phyloP scores from a whole-genome alignment of 805 yeast species.

The Candida takata region DNA sequence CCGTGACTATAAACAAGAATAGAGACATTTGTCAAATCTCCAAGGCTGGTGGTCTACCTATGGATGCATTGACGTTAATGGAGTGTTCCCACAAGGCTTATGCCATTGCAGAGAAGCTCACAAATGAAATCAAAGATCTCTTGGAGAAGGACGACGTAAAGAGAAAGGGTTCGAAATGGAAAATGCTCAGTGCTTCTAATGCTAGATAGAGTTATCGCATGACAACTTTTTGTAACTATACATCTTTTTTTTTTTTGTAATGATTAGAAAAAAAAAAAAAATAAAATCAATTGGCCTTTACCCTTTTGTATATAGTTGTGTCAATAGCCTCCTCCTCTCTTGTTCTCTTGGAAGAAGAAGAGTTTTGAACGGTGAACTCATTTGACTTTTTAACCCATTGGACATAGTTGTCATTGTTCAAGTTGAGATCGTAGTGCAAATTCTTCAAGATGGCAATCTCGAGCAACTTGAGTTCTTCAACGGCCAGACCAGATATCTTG shows the following conservation, averaged over 20 bases:
- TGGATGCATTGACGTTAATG: conserved; percentile 64
- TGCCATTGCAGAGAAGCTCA: conserved; percentile 51
- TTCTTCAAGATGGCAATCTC: conserved; percentile 48
- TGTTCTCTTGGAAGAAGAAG: background rate
- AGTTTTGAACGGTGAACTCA: background rate
- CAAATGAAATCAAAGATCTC: conserved; percentile 52
- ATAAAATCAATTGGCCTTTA: background rate
- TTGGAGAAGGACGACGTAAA: conserved; percentile 26
- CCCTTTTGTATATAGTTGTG: background rate
- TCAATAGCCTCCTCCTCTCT: background rate
- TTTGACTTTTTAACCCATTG: conserved; percentile 1
- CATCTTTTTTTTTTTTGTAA: too few relatives aligned
- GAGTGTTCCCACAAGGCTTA: conserved; percentile 65
- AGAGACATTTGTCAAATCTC: conserved; percentile 85
- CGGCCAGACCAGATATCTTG: conserved; percentile 58
- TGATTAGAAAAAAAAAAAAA: background rate
- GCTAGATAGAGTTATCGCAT: conserved; percentile 11
- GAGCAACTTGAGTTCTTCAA: conserved; percentile 40
- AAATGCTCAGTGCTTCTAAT: conserved; percentile 21
- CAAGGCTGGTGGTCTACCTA: conserved; percentile 84
- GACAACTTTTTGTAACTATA: too few relatives aligned
- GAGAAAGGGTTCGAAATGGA: conserved; percentile 22
- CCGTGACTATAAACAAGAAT: conserved; percentile 83
- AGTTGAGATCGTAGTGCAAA: conserved; percentile 50
- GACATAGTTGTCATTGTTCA: conserved; percentile 30